Evolutionary conservation across 1,284 basidiomycete species (phyloP).

Genomic region (Fomes fomentarius): DNA sequence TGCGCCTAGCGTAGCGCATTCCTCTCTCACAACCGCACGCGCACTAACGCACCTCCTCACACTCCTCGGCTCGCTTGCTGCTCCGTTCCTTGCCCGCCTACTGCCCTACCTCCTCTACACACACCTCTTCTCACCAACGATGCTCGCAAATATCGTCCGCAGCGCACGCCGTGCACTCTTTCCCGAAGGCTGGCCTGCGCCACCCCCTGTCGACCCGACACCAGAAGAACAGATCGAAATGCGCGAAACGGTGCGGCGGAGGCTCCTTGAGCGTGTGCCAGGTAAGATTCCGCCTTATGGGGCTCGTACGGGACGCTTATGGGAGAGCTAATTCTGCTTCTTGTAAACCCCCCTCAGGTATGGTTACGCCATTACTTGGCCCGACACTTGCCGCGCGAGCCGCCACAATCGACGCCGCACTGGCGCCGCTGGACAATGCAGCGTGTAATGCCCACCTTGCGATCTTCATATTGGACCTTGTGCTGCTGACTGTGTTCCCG

Average conservation of each 20-base stretch:
- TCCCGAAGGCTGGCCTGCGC: constrained; percentile 79
- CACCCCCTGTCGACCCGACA: constrained; percentile 66
- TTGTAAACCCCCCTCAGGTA: constrained; percentile 18
- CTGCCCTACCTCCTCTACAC: constrained; percentile 64
- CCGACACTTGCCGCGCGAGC: constrained; percentile 41
- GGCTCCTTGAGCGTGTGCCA: constrained; percentile 48
- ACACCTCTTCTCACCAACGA: constrained; percentile 54
- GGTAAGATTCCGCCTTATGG: constrained; percentile 40
- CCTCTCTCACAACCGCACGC: constrained; percentile 25
- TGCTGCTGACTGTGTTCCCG: constrained; percentile 66
- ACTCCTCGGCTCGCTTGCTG: constrained; percentile 31
- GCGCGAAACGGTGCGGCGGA: constrained; percentile 51
- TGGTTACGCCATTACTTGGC: constrained; percentile 50
- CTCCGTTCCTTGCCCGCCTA: constrained; percentile 47
- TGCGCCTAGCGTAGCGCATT: constrained; percentile 14
- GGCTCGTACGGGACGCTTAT: no score
- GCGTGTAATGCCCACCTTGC: constrained; percentile 71
- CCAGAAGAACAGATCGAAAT: constrained; percentile 68
- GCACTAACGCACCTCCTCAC: constrained; percentile 34
- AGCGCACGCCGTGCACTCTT: constrained; percentile 69
- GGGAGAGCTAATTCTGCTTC: no score
- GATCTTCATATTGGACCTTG: constrained; percentile 64
- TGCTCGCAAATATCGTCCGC: constrained; percentile 51
- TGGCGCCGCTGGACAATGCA: constrained; percentile 60
- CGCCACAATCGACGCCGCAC: constrained; percentile 48